Evolutionary conservation across 2,329 filamentous ascomycete genomes (phyloP).

Genomic region (Penicillium expansum): DNA sequence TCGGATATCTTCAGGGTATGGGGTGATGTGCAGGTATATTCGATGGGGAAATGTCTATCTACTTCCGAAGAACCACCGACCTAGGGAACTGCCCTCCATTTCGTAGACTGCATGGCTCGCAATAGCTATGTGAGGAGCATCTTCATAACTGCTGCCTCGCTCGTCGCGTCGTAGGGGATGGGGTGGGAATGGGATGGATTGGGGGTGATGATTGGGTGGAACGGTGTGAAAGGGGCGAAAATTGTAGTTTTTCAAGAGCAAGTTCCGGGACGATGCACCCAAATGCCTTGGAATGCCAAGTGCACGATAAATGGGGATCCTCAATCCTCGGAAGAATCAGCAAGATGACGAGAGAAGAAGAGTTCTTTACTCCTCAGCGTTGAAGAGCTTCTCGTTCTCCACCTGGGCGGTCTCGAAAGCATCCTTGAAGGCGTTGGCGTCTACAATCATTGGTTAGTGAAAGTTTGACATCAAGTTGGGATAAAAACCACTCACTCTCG

Average conservation of each 20-base stretch:
- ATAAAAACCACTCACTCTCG: slow-evolving; percentile 67
- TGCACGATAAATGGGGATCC: slow-evolving; percentile 6
- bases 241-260: slow-evolving; percentile 14
- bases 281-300: slow-evolving; percentile 14
- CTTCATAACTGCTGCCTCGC: slow-evolving; percentile 31
- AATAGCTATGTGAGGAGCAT: slow-evolving; percentile 28
- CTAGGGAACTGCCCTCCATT: slow-evolving; percentile 21
- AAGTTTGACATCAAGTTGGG: not conserved
- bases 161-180: slow-evolving; percentile 21
- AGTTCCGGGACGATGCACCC: slow-evolving; percentile 12
- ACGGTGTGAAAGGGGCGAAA: slow-evolving; percentile 11
- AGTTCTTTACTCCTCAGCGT: slow-evolving; percentile 45
- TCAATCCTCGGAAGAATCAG: slow-evolving; percentile 1
- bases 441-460: slow-evolving; percentile 47
- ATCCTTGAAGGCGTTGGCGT: slow-evolving; percentile 97
- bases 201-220: slow-evolving; percentile 9
- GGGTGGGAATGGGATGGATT: slow-evolving; percentile 11
- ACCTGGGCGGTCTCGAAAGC: slow-evolving; percentile 95
- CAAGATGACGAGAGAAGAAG: not conserved
- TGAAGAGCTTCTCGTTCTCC: slow-evolving; percentile 87
- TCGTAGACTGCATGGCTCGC: slow-evolving; percentile 26
- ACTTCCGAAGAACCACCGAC: slow-evolving; percentile 29
- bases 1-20: slow-evolving; percentile 5
- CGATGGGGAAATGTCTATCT: slow-evolving; percentile 35
- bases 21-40: slow-evolving; percentile 33